These are phyloP conservation scores for Trypanosoma mega DNA, from an alignment of 208 protist species.

Conservation along the genomic window DNA sequence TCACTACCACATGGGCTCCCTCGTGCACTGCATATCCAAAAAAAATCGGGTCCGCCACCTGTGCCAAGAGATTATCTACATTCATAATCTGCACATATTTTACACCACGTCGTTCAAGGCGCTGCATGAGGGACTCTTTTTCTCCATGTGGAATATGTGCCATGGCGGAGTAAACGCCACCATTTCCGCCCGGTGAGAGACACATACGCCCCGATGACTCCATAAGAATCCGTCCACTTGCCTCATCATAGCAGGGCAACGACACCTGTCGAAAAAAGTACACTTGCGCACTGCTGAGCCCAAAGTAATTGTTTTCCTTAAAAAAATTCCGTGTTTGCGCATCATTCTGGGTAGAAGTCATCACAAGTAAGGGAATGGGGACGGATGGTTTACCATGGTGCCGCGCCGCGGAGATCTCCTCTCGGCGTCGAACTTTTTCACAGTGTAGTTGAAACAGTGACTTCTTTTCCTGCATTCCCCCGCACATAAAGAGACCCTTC, in stretches of 20 bases:
- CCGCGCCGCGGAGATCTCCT: conserved; percentile 60
- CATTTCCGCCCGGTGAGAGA: conserved; percentile 96
- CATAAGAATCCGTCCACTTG: conserved; percentile 94
- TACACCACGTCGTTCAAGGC: conserved; percentile 86
- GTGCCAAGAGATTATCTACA: conserved; percentile 98
- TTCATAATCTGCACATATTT: conserved; percentile 93
- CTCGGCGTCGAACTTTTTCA: conserved; percentile 87
- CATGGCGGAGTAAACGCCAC: conserved; percentile 85
- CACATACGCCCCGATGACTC: conserved; percentile 59
- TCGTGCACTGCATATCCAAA: conserved; percentile 81
- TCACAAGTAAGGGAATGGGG: conserved; percentile 88
- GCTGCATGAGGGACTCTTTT: conserved; percentile 52
- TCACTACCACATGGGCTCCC: conserved; percentile 87
- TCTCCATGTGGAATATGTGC: conserved; percentile 1
- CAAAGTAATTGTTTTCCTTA: conserved; percentile 92
- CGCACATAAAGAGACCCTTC: conserved; percentile 93
- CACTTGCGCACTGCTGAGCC: conserved; percentile 86
- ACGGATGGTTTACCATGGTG: background rate
- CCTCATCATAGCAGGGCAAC: conserved; percentile 88
- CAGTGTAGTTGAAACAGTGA: conserved; percentile 97
- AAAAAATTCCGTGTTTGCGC: conserved; percentile 93
- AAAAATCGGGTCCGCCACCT: conserved; percentile 94
- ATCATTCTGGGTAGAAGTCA: conserved; percentile 97
- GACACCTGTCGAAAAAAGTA: conserved; percentile 95
- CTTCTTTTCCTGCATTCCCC: conserved; percentile 84